A percentile compares a stretch with the other conserved stretches of the same genome.
Evolutionary conservation across 495 filamentous ascomycete genomes (phyloP).

Genomic region (Penicillium canescens): DNA sequence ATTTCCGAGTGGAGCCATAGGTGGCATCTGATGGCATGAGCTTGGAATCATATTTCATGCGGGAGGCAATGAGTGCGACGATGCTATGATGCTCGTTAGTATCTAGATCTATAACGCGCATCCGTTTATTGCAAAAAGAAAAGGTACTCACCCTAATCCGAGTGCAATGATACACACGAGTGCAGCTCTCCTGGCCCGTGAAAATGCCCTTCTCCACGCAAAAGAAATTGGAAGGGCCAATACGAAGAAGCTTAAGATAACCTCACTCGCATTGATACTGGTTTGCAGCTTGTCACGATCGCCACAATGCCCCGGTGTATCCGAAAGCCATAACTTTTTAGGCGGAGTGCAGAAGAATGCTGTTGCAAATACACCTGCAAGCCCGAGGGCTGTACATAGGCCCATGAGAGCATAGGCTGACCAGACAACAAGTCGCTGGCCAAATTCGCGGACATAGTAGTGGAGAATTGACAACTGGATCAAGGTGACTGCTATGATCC

Average conservation of each 20-base stretch:
- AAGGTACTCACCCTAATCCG: conserved; percentile 13
- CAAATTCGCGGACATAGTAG: conserved; percentile 18
- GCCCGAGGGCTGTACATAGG: conserved; percentile 15
- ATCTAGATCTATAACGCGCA: not conserved
- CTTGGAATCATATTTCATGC: conserved; percentile 11
- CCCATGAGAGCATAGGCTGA: conserved; percentile 10
- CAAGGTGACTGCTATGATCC: conserved; percentile 14
- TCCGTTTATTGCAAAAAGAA: not conserved
- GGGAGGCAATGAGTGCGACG: conserved; percentile 14
- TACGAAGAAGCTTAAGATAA: conserved; percentile 17
- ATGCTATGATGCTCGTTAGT: conserved; percentile 3
- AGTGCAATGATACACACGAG: conserved; percentile 9
- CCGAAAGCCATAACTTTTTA: conserved; percentile 14
- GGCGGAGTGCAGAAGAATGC: conserved; percentile 21
- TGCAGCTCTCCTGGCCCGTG: conserved; percentile 5
- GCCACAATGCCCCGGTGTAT: conserved; percentile 12
- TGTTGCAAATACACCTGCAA: conserved; percentile 17
- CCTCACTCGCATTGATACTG: conserved; percentile 8
- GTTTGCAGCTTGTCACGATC: conserved; percentile 15
- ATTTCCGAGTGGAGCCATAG: conserved; percentile 13
- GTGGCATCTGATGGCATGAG: conserved; percentile 13
- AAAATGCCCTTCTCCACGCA: conserved; percentile 7
- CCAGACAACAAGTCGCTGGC: conserved; percentile 7
- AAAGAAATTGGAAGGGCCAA: conserved; percentile 9
- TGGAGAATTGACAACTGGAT: conserved; percentile 22